Conservation (phyloP, 768 basidiomycete genomes). For the Lactarius hatsudake region DNA sequence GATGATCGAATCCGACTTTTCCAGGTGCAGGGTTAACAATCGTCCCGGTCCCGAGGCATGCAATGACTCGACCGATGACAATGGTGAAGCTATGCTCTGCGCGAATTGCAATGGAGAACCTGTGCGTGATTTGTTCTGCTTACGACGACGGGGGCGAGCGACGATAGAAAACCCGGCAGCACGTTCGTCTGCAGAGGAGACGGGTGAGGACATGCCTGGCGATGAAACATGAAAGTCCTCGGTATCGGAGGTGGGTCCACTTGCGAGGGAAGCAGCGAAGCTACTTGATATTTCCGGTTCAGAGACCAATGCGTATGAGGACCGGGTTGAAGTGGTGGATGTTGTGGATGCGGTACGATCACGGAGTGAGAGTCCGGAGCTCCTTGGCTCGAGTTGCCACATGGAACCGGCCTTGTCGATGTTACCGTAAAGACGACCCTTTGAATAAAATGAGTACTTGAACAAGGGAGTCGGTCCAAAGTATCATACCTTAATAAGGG, state of each 20-base stretch:
- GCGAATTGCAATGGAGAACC: conserved; percentile 47
- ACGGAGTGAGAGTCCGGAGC: conserved; percentile 50
- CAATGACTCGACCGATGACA: conserved; percentile 74
- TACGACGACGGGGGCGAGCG: conserved; percentile 19
- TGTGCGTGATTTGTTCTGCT: conserved; percentile 49
- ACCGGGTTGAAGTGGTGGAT: conserved; percentile 73
- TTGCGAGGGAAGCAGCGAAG: conserved; percentile 79
- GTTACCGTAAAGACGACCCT: conserved; percentile 74
- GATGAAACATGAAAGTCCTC: conserved; percentile 59
- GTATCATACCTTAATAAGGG: conserved; percentile 64
- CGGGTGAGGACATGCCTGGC: conserved; percentile 61
- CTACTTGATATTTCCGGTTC: conserved; percentile 83
- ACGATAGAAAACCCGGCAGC: conserved; percentile 26
- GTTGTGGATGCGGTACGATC: conserved; percentile 74
- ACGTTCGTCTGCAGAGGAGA: conserved; percentile 49
- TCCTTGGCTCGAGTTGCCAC: conserved; percentile 79
- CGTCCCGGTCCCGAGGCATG: conserved; percentile 56
- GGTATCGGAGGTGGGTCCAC: conserved; percentile 65
- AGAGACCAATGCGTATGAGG: conserved; percentile 80
- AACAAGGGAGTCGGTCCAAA: background rate
- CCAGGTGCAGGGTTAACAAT: conserved; percentile 73
- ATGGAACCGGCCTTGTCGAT: conserved; percentile 64
- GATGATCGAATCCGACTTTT: conserved; percentile 75
- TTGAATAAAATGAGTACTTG: background rate
- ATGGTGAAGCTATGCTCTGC: conserved; percentile 64